Conservation (phyloP, 192 early-diverging fungal species). For the Coemansia sp. region DNA sequence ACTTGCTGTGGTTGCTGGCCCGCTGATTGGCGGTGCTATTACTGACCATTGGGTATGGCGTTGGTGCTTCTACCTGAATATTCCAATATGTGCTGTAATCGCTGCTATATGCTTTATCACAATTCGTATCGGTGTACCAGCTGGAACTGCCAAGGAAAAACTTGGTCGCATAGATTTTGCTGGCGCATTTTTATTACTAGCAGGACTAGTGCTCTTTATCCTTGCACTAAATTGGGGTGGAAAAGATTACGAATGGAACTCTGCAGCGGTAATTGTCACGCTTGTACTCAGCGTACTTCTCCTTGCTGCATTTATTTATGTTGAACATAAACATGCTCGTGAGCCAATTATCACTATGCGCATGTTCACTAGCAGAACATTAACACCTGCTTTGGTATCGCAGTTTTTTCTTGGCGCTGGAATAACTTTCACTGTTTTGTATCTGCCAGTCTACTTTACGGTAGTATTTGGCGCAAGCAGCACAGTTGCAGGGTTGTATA, state of each 20-base stretch:
- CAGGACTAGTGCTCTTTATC: slow-evolving; percentile 60
- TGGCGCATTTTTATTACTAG: slow-evolving; percentile 58
- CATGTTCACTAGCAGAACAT: slow-evolving; percentile 25
- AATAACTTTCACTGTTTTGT: slow-evolving; percentile 28
- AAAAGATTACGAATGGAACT: slow-evolving; percentile 63
- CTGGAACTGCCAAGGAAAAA: slow-evolving; percentile 46
- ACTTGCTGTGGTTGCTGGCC: slow-evolving; percentile 55
- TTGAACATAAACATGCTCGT: slow-evolving; percentile 61
- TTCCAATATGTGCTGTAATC: slow-evolving; percentile 44
- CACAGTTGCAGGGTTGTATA: slow-evolving; percentile 19
- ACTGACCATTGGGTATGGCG: slow-evolving; percentile 54
- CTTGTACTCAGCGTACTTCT: slow-evolving; percentile 52
- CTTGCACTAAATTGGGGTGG: slow-evolving; percentile 77
- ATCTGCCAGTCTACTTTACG: slow-evolving; percentile 35
- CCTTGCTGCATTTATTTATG: slow-evolving; percentile 55
- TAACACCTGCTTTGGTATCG: slow-evolving; percentile 17
- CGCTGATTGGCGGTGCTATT: slow-evolving; percentile 57
- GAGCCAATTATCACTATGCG: slow-evolving; percentile 71
- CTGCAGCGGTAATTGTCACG: slow-evolving; percentile 49
- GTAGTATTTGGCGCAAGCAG: slow-evolving; percentile 22
- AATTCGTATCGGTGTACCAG: slow-evolving; percentile 7
- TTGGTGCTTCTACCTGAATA: slow-evolving; percentile 61
- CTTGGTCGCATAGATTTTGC: slow-evolving; percentile 62
- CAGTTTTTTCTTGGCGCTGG: slow-evolving; percentile 33
- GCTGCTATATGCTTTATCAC: slow-evolving; percentile 28